phyloP scores from a whole-genome alignment of 208 protist genomes.

The Acanthamoeba triangularis region DNA sequence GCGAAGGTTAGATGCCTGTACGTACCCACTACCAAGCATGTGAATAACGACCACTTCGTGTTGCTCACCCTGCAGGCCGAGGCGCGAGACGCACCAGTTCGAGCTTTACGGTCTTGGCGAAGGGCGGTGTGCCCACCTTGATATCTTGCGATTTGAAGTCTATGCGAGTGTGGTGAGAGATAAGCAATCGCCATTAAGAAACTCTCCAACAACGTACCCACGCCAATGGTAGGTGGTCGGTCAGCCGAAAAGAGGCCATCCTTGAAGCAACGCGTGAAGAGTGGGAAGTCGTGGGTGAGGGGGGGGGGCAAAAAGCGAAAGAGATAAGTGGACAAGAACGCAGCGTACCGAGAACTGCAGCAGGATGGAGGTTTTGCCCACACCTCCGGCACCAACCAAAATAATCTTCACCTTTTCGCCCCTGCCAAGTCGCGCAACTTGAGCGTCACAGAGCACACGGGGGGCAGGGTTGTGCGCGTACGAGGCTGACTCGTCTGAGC shows the following conservation, averaged over 20 bases:
- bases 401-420: constrained; percentile 3
- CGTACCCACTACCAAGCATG: background rate
- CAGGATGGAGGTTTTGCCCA: constrained; percentile 1
- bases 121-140: background rate
- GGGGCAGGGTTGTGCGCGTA: background rate
- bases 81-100: background rate
- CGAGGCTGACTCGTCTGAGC: background rate
- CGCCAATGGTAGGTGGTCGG: constrained; percentile 1
- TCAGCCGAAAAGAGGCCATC: background rate
- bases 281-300: background rate
- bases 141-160: constrained; percentile 20
- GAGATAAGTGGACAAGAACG: background rate
- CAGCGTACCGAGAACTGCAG: background rate
- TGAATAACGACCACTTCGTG: too few relatives aligned
- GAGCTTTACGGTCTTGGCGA: background rate
- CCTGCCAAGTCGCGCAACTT: too few relatives aligned
- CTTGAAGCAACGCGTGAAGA: background rate
- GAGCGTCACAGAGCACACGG: too few relatives aligned
- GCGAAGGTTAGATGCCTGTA: background rate
- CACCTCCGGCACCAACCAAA: background rate
- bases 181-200: background rate
- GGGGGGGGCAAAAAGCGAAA: background rate
- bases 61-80: background rate
- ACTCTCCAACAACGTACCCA: background rate
- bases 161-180: background rate